Base-by-base conservation (phyloP, 805 yeast genomes). In the Teunomyces kruisii region DNA sequence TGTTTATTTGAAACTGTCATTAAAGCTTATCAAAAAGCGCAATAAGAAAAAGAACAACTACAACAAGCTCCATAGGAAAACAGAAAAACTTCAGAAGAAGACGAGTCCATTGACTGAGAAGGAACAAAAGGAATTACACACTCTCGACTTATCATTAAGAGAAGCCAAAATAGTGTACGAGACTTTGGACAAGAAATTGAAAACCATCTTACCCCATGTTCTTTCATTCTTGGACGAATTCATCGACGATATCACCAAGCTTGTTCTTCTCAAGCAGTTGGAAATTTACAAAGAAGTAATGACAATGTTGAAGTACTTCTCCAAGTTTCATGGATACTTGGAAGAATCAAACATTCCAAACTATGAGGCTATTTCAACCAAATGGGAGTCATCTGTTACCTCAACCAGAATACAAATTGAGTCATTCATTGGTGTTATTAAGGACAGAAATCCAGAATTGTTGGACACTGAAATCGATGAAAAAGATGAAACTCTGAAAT, bases 221-320 rank as follows among this genome's bases (percentile, higher is more conserved):
- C 55, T 76, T 39, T 59, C 65, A 3, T 65, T 71, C 13, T 52
- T 78, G 37, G 78, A 79, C 29, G 84, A 79, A 51, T 78, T 78
- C 47, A 57, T 78, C 9, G 75, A 69, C 38, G 63, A 65, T 42
- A 46, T 79, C 10, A 59, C 76, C 1, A 59, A 68, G 39, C 64
- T 70, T 49, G 43, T 70, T 1, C 55, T 75, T 32, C 68, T 62
- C 49, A 65, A 70, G 29, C 72, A 77, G 39, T 29, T 56, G 16
- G 73, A 69, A 13, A 59, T 71, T 2, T 62, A 57, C 44, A 51
- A 61, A 22, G 54, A 60, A 17, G 53, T 77, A 19, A 43, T 60
- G 40, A 42, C 51, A 8, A 51, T 52, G 5, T 36, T 65, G 29
- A 41, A 48, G 13, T 51, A 59, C 43, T 67, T 55, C 45, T 40